Evolutionary conservation across 257 asterid species (phyloP), one percentile per base, ranked within the genome.

Genomic region (Solanum appendiculatum): DNA sequence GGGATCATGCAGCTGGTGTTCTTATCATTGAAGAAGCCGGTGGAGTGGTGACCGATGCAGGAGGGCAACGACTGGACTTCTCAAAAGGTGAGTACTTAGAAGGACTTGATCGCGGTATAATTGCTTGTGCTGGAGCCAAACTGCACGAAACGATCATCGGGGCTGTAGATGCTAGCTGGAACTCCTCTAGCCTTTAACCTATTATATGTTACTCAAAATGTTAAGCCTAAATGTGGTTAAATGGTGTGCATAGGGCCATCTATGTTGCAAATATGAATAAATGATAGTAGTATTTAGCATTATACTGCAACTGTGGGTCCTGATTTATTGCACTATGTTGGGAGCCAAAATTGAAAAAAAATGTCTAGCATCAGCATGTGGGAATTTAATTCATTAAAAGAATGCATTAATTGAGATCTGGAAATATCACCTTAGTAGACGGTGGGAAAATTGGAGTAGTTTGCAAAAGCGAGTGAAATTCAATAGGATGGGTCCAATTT

Each of bases 1-100:
- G 97, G 99, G 99, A 96, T 86, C 99, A 96, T 82, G 98, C 98
- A 18, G 99, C 99, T 16, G 98, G 99, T 29, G 96, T 94, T 18
- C 94, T 96, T 6, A 92, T 96, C 82, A 90, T 94, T 68, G 89
- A 95, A 89, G 98, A 93, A 89, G 98, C 98, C 2, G 98, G 99
- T 63, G 99, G 99, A 4, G 92, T 94, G 84, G 98, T 96, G 68
- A 96, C 95, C 3, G 98, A 96, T 86, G 99, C 98, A 0, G 94
- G 98, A 64, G 99, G 98, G 25, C 87, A 88, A 51, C 93, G 91
- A 4, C 93, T 96, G 6, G 93, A 93, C 90, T 96, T 96, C 85
- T 95, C 98, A 0, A 94, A 87, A 87, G 98, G 99, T 15, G 87
- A 91, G 86, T 95, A 91, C 90, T 84, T 96, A 70, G 98, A 96